These are phyloP conservation scores for Ogataea sp. DNA, from an alignment of 805 yeast species.

Conservation along the genomic window DNA sequence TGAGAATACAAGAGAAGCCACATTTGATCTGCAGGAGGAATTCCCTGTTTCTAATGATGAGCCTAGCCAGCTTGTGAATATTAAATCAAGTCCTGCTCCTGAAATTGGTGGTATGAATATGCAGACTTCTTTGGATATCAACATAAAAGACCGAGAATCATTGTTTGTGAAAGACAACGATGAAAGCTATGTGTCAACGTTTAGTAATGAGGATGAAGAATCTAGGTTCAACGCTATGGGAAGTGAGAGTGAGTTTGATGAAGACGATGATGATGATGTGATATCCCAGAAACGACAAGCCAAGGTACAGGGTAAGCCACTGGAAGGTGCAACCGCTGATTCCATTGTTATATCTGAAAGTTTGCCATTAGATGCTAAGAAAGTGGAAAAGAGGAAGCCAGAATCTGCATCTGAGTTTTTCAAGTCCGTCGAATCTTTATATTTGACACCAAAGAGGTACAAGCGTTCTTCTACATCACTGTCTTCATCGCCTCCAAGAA, in stretches of 20 bases:
- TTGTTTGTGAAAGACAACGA: conserved; percentile 1
- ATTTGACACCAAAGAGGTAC: not conserved
- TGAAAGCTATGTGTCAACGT: not conserved
- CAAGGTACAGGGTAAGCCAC: not conserved
- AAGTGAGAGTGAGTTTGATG: not conserved
- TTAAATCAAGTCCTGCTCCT: not conserved
- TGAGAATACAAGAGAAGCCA: no score
- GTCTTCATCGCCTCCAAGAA: not conserved
- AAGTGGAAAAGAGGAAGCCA: no score
- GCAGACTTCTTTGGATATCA: not conserved
- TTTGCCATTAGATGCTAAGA: no score
- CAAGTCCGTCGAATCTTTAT: no score
- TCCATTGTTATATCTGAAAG: no score
- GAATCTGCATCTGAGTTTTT: no score
- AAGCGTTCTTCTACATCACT: not conserved
- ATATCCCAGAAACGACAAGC: no score
- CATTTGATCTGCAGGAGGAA: not conserved
- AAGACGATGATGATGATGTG: not conserved
- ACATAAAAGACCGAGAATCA: not conserved
- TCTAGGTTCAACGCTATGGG: not conserved
- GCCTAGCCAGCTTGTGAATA: not conserved
- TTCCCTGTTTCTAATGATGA: not conserved
- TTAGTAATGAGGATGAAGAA: not conserved
- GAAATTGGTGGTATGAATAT: not conserved
- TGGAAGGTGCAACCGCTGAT: not conserved